These are phyloP conservation scores for Penicillium sp. DNA, from an alignment of 2,329 filamentous ascomycete species.

Conservation along the genomic window DNA sequence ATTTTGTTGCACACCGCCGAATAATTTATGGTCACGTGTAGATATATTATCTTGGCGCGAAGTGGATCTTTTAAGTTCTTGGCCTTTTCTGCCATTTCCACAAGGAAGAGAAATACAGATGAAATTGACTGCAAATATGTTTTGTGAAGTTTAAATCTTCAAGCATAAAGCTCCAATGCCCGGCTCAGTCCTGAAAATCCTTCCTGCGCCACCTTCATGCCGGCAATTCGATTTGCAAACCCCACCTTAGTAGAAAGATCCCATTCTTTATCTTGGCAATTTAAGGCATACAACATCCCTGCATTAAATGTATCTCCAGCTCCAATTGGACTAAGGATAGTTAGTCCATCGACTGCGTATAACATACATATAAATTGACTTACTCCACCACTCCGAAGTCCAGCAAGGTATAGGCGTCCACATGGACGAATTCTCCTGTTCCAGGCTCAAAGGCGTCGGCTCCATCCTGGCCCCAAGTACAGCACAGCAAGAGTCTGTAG, in stretches of 20 bases:
- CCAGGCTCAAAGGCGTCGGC: slow-evolving; percentile 49
- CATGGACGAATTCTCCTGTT: slow-evolving; percentile 37
- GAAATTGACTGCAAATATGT: background rate
- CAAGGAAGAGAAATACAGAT: background rate
- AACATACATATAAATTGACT: slow-evolving; percentile 29
- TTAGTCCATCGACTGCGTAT: slow-evolving; percentile 7
- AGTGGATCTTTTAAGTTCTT: background rate
- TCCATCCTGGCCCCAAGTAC: slow-evolving; percentile 61
- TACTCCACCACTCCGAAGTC: slow-evolving; percentile 59
- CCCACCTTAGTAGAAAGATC: slow-evolving; percentile 49
- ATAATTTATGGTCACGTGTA: slow-evolving; percentile 22
- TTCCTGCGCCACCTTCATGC: slow-evolving; percentile 65
- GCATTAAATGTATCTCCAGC: slow-evolving; percentile 76
- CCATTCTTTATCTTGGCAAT: slow-evolving; percentile 54
- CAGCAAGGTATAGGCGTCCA: slow-evolving; percentile 44
- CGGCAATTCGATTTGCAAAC: slow-evolving; percentile 67
- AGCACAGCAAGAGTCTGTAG: slow-evolving; percentile 51
- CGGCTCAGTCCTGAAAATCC: slow-evolving; percentile 59
- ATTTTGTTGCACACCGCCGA: slow-evolving; percentile 34
- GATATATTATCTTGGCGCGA: background rate
- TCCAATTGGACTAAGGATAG: slow-evolving; percentile 59
- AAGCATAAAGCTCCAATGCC: slow-evolving; percentile 6
- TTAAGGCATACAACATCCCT: slow-evolving; percentile 64
- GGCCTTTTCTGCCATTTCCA: background rate
- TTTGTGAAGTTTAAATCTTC: background rate